Base-by-base conservation (phyloP, 2,329 filamentous ascomycete species). In the Calonectria crousiana region DNA sequence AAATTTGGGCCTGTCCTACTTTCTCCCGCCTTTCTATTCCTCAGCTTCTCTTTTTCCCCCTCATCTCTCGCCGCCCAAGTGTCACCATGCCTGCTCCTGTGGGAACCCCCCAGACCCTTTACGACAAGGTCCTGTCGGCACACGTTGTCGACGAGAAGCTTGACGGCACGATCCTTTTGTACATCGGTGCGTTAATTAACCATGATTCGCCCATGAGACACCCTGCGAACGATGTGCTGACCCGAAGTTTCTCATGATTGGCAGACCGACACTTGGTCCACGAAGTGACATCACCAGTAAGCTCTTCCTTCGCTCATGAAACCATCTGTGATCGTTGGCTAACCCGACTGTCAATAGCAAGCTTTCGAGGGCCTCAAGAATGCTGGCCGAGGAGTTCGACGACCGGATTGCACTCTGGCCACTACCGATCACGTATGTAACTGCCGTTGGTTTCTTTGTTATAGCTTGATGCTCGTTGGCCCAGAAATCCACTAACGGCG, bases 101-200 rank as follows among this genome's bases (percentile, higher is more conserved):
- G 79, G 89, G 89, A 84, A 90, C 89, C 78, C 95, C 95, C 70
- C 93, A 93, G 86, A 98, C 96, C 81, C 90, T 98, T 83, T 98
- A 98, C 88, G 96, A 98, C 90, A 98, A 98, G 92, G 96, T 98
- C 86, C 94, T 98, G 82, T 92, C 95, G 81, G 93, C 93, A 88
- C 97, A 99, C 86, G 93, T 98, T 82, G 96, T 99, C 83, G 95
- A 98, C 83, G 94, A 98, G 91, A 95, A 96, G 90, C 92, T 95
- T 71, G 96, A 98, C 87, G 96, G 96, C 86, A 98, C 96, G 73
- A 89, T 97, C 81, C 88, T 98, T 78, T 90, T 98, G 74, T 98
- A 98, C 85, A 98, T 98, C 83, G 95, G 95, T 95, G 89, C 79
- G 92, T 84, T 32, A 18, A 20, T 30, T 13, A 8, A 23, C 6